Percentiles rank a stretch among this genome's conserved stretches.
Evolutionary conservation across 495 filamentous ascomycete species (phyloP).

Genomic region (Trichoderma orchidacearum): DNA sequence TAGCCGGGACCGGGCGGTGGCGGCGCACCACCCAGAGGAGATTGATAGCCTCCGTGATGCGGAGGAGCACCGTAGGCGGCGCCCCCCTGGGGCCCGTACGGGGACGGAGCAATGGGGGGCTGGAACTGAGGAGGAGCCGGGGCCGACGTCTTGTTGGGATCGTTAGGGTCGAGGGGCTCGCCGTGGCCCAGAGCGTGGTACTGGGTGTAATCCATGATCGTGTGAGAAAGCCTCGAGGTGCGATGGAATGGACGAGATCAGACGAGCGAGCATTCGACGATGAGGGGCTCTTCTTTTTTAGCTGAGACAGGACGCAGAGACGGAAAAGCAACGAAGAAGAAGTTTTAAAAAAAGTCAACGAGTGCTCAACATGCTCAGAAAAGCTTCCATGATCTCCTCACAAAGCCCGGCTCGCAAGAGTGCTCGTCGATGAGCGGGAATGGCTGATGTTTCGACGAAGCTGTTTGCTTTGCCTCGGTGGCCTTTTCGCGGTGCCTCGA

Average conservation of each 20-base stretch:
- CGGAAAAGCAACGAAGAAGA: background rate
- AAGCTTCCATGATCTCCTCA: background rate
- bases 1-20: slow-evolving; percentile 21
- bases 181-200: slow-evolving; percentile 61
- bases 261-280: background rate
- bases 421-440: background rate
- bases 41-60: background rate
- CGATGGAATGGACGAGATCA: background rate
- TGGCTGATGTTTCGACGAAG: background rate
- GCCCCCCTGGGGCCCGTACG: slow-evolving; percentile 36
- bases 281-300: background rate
- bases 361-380: background rate
- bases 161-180: slow-evolving; percentile 45
- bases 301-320: too few species aligned
- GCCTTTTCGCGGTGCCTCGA: background rate
- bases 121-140: slow-evolving; percentile 44
- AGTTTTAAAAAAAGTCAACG: background rate
- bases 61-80: slow-evolving; percentile 22
- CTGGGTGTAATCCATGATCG: slow-evolving; percentile 64
- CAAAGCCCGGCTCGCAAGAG: background rate
- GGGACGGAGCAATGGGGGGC: slow-evolving; percentile 32
- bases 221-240: background rate
- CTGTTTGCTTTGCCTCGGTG: background rate
- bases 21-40: slow-evolving; percentile 13
- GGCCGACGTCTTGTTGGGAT: slow-evolving; percentile 42